These are phyloP conservation scores for Neonothopanus nambi DNA, from an alignment of 1,284 basidiomycete species.

Conservation along the genomic window DNA sequence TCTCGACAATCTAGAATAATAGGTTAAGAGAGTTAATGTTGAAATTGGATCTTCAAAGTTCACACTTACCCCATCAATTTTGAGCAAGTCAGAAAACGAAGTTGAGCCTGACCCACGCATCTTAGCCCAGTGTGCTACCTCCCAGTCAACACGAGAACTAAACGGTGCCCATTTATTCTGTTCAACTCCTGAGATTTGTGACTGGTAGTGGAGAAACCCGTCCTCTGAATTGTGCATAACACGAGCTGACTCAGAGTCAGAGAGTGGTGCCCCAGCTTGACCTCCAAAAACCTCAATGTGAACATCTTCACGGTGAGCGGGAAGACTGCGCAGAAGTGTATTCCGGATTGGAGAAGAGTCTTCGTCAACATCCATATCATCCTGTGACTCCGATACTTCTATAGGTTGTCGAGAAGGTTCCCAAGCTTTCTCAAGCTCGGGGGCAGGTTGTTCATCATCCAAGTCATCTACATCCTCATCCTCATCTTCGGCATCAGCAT, in stretches of 20 bases:
- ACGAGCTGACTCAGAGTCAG: background rate
- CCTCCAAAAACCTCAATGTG: background rate
- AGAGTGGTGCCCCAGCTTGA: too few species aligned
- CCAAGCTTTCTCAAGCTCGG: background rate
- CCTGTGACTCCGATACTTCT: too few species aligned
- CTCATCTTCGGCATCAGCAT: too few species aligned
- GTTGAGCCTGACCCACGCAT: constrained; percentile 18
- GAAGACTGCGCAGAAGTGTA: background rate
- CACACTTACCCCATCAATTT: constrained; percentile 16
- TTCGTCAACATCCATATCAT: background rate
- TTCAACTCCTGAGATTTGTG: too few species aligned
- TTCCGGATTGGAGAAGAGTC: background rate
- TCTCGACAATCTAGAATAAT: background rate
- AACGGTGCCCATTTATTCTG: too few species aligned
- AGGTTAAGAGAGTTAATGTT: background rate
- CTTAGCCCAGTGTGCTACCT: constrained; percentile 19
- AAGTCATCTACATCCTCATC: too few species aligned
- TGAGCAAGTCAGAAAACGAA: constrained; percentile 15
- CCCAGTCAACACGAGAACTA: constrained; percentile 16
- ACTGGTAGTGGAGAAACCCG: too few species aligned
- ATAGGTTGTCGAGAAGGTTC: background rate
- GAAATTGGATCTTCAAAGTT: background rate
- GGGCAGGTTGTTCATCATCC: too few species aligned
- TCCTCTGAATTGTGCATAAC: background rate
- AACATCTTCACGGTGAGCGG: background rate